phyloP scores from a whole-genome alignment of 345 rosid species.

The Eucalyptus shirleyi region DNA sequence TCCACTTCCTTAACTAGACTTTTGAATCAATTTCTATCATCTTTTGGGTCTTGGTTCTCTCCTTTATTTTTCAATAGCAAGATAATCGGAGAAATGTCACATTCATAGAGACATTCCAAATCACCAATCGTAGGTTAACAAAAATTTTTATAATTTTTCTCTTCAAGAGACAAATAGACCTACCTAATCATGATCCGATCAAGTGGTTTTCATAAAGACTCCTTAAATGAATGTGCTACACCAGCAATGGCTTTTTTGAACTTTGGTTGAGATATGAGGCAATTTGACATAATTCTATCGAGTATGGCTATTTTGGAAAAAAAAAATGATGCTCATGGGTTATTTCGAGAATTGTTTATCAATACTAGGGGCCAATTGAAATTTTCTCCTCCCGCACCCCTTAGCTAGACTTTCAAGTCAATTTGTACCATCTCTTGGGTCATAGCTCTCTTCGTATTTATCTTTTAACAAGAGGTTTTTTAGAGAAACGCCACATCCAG shows the following conservation, averaged over 20 bases:
- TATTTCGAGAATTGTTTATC: background rate
- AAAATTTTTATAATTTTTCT: background rate
- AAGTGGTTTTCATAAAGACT: background rate
- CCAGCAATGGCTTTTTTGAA: background rate
- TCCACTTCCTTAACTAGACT: background rate
- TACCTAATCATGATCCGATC: background rate
- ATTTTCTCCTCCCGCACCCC: background rate
- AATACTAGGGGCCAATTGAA: background rate
- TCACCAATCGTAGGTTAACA: background rate
- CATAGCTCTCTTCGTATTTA: background rate
- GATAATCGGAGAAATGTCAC: background rate
- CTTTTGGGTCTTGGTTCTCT: background rate
- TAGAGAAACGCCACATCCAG: background rate
- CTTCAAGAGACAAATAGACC: background rate
- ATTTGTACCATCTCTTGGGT: background rate
- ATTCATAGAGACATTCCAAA: background rate
- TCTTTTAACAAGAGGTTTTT: background rate
- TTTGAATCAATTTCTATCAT: background rate
- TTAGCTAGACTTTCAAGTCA: background rate
- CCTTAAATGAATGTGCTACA: background rate
- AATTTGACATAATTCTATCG: background rate
- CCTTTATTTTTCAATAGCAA: background rate
- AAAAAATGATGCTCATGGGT: background rate
- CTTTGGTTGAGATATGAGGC: background rate
- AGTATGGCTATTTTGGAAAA: background rate